These are phyloP conservation scores for Annona cherimola DNA, from an alignment of 164 flowering plant genomes.

Conservation along the genomic window DNA sequence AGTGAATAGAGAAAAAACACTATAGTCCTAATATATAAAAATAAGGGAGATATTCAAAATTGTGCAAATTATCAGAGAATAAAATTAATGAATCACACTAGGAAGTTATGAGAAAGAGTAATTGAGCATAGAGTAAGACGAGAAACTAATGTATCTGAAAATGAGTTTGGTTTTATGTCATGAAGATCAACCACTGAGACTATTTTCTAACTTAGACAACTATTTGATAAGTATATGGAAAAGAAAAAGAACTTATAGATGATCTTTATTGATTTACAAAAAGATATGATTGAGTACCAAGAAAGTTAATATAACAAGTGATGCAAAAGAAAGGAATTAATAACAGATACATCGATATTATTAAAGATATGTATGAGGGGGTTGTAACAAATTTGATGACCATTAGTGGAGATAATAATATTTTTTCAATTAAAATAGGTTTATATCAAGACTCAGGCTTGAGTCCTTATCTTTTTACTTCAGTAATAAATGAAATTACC, in stretches of 20 bases:
- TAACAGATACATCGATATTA: too few relatives aligned
- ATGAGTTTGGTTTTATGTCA: not conserved
- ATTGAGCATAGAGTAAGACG: not conserved
- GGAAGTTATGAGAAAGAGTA: not conserved
- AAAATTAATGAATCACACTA: not conserved
- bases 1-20: not conserved
- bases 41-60: not conserved
- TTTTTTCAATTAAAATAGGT: too few relatives aligned
- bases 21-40: not conserved
- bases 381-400: too few relatives aligned
- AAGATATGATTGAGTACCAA: too few relatives aligned
- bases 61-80: not conserved
- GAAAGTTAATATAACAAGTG: too few relatives aligned
- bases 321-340: too few relatives aligned
- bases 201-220: not conserved
- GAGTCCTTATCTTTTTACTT: too few relatives aligned
- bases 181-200: not conserved
- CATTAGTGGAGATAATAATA: too few relatives aligned
- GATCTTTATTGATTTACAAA: not conserved
- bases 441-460: too few relatives aligned
- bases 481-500: too few relatives aligned
- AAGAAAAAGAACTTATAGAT: not conserved
- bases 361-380: too few relatives aligned
- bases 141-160: not conserved
- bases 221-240: not conserved